A percentile compares a stretch with the other conserved stretches of the same genome.
Evolutionary conservation across 164 flowering plant species (phyloP).

Genomic region (Chloranthus sessilifolius): DNA sequence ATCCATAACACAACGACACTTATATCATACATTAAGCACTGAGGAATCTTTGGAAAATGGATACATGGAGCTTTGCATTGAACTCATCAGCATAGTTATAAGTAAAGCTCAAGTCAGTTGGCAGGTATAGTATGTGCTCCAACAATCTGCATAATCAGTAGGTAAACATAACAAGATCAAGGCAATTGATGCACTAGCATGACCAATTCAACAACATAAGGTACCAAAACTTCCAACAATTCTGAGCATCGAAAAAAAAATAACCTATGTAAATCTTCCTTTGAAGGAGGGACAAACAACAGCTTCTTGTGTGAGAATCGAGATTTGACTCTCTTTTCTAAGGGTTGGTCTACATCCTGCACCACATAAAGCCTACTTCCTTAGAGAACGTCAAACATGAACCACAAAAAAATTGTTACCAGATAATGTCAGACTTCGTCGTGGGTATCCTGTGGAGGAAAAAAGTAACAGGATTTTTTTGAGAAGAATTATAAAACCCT

Average conservation of each 20-base stretch:
- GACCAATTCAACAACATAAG: slow-evolving; percentile 2
- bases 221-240: neutral
- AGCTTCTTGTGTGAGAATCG: slow-evolving; percentile 97
- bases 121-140: slow-evolving; percentile 61
- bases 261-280: slow-evolving; percentile 60
- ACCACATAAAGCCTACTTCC: neutral
- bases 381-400: too few relatives aligned
- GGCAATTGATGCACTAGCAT: neutral
- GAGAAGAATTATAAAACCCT: too few relatives aligned
- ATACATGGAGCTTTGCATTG: slow-evolving; percentile 70
- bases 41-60: slow-evolving; percentile 23
- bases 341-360: slow-evolving; percentile 97
- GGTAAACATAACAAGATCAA: neutral
- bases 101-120: slow-evolving; percentile 54
- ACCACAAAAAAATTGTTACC: too few relatives aligned
- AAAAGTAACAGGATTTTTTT: too few relatives aligned
- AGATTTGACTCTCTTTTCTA: slow-evolving; percentile 96
- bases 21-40: too few relatives aligned
- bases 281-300: slow-evolving; percentile 79
- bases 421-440: too few relatives aligned
- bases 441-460: too few relatives aligned
- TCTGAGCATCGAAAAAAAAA: neutral
- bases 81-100: slow-evolving; percentile 47
- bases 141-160: slow-evolving; percentile 47
- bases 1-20: too few relatives aligned